Percentiles rank a stretch among this genome's conserved stretches.
Evolutionary conservation across 805 yeast genomes (phyloP).

Genomic region (Saturnispora diversa): DNA sequence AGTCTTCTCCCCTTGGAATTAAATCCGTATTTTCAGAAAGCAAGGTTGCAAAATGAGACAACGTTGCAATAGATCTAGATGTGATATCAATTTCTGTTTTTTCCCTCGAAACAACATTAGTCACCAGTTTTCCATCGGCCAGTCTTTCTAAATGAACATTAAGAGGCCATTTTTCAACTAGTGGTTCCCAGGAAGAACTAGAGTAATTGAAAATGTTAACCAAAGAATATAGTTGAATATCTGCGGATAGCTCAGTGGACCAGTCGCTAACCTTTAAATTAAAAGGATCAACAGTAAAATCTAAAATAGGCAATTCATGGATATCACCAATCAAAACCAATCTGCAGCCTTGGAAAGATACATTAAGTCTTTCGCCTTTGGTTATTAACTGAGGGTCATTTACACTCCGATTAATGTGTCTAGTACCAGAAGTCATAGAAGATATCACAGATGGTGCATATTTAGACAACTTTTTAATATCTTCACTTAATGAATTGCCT

Average conservation of each 20-base stretch:
- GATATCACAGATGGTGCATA: slow-evolving; percentile 64
- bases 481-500: slow-evolving; percentile 42
- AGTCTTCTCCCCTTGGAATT: slow-evolving; percentile 65
- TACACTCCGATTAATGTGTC: slow-evolving; percentile 10
- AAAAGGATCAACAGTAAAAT: slow-evolving; percentile 66
- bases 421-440: slow-evolving; percentile 34
- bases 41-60: slow-evolving; percentile 59
- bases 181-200: slow-evolving; percentile 90
- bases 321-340: slow-evolving; percentile 82
- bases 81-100: slow-evolving; percentile 76
- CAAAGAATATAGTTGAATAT: slow-evolving; percentile 52
- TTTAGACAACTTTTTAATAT: slow-evolving; percentile 50
- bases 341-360: slow-evolving; percentile 66
- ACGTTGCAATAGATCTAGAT: slow-evolving; percentile 67
- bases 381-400: slow-evolving; percentile 37
- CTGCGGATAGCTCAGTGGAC: slow-evolving; percentile 76
- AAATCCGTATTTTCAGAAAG: slow-evolving; percentile 46
- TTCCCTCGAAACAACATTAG: slow-evolving; percentile 70
- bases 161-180: slow-evolving; percentile 81
- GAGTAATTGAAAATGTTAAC: slow-evolving; percentile 82
- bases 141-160: slow-evolving; percentile 57
- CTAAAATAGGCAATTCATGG: slow-evolving; percentile 82
- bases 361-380: slow-evolving; percentile 60
- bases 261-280: slow-evolving; percentile 64
- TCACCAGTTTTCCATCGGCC: slow-evolving; percentile 37